phyloP scores from a whole-genome alignment of 163 green algal genomes.

The Scenedesmus sp. region DNA sequence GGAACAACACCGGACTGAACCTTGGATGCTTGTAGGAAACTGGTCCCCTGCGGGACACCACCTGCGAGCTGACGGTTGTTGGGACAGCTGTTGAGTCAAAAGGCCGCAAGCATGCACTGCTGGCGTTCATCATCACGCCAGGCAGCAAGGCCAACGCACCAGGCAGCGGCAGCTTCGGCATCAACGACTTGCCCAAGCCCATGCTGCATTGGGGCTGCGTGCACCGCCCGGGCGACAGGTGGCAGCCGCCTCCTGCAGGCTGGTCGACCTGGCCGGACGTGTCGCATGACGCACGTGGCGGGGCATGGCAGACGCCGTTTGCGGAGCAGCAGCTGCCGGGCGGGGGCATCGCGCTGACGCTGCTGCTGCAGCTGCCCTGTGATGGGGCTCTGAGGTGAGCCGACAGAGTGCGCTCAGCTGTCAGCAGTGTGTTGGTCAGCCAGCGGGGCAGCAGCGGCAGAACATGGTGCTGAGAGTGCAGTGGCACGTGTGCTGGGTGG shows the following conservation, averaged over 20 bases:
- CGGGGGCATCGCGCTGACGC: neutral
- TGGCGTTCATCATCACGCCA: conserved; percentile 48
- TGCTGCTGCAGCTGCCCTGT: conserved; percentile 46
- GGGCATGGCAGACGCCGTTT: conserved; percentile 53
- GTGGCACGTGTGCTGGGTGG: neutral
- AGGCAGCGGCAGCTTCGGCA: conserved; percentile 5
- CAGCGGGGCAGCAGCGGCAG: neutral
- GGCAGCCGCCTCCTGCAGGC: conserved; percentile 24
- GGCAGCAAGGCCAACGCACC: conserved; percentile 26
- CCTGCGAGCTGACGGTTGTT: conserved; percentile 25
- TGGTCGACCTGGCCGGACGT: conserved; percentile 49
- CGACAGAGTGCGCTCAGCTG: neutral
- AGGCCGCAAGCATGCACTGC: conserved; percentile 24
- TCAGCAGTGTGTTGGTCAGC: neutral
- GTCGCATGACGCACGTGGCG: conserved; percentile 43
- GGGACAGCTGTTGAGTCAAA: neutral
- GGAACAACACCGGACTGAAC: neutral
- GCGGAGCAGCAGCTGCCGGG: conserved; percentile 26
- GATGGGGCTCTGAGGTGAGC: conserved; percentile 23
- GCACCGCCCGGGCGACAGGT: conserved; percentile 6
- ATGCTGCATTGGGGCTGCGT: conserved; percentile 48
- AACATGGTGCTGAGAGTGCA: neutral
- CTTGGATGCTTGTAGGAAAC: neutral
- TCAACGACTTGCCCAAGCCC: conserved; percentile 18
- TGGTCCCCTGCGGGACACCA: conserved; percentile 14